phyloP scores from a whole-genome alignment of 495 filamentous ascomycete species.

The Apodospora peruviana region DNA sequence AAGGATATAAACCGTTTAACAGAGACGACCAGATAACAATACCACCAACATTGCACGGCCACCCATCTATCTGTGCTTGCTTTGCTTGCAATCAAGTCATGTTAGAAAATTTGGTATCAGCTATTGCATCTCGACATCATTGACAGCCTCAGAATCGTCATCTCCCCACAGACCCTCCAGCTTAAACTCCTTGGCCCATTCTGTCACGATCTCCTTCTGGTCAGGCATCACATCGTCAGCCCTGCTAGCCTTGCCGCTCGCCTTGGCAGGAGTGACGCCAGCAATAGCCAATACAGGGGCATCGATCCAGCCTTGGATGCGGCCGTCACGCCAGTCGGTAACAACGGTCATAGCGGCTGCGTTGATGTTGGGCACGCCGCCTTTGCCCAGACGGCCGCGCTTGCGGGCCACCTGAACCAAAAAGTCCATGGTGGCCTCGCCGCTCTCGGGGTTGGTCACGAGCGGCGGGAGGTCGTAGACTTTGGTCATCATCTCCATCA shows the following conservation, averaged over 20 bases:
- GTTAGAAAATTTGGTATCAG: too few species aligned
- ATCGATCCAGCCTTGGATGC: conserved; percentile 89
- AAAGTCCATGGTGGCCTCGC: conserved; percentile 85
- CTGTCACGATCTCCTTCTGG: conserved; percentile 79
- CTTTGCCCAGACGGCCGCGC: conserved; percentile 80
- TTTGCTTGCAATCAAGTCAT: too few species aligned
- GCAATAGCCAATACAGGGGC: conserved; percentile 61
- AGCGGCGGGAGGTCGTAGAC: conserved; percentile 79
- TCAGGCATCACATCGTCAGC: conserved; percentile 48
- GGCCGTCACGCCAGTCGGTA: conserved; percentile 90
- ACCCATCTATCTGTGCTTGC: too few species aligned
- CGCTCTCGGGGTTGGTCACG: conserved; percentile 49
- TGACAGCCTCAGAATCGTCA: conserved; percentile 23
- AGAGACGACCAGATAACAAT: background rate
- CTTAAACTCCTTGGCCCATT: conserved; percentile 95
- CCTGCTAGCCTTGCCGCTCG: conserved; percentile 12
- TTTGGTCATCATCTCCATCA: conserved; percentile 69
- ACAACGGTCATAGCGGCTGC: conserved; percentile 89
- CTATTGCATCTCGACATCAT: conserved; percentile 27
- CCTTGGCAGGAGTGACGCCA: conserved; percentile 10
- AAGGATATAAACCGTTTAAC: background rate
- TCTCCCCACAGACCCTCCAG: conserved; percentile 90
- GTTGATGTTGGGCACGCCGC: conserved; percentile 81
- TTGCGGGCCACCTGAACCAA: conserved; percentile 90
- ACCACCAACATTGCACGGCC: background rate